phyloP scores from a whole-genome alignment of 108 stramenopile species.

The Fragilaria crotonensis region DNA sequence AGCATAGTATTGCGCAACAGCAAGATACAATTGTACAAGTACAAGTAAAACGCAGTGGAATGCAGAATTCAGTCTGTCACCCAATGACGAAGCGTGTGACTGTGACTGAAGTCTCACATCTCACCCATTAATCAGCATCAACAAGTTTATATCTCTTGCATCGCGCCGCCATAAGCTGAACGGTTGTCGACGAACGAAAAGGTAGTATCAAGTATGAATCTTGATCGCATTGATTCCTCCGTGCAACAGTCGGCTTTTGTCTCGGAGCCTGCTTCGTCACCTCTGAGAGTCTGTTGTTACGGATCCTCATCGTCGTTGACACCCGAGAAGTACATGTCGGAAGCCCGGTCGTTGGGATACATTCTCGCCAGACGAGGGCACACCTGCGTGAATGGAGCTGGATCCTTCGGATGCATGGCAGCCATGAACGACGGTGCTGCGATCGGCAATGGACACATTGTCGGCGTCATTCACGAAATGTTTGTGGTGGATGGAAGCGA shows the following conservation, averaged over 20 bases:
- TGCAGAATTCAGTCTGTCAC: too few species aligned
- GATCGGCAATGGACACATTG: slow-evolving; percentile 65
- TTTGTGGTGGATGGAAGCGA: slow-evolving; percentile 82
- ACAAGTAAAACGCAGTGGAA: too few species aligned
- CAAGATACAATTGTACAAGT: too few species aligned
- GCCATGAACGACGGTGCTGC: slow-evolving; percentile 82
- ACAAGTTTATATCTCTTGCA: too few species aligned
- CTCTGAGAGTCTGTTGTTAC: slow-evolving; percentile 73
- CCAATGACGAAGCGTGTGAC: too few species aligned
- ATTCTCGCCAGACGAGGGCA: slow-evolving; percentile 67
- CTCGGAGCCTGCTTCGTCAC: slow-evolving; percentile 2
- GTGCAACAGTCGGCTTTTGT: slow-evolving; percentile 7
- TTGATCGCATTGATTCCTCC: slow-evolving; percentile 9
- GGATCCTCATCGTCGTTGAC: slow-evolving; percentile 72
- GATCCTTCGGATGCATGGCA: slow-evolving; percentile 76
- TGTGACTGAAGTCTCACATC: too few species aligned
- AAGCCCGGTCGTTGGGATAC: slow-evolving; percentile 60
- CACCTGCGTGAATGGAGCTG: slow-evolving; percentile 89
- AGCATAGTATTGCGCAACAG: too few species aligned
- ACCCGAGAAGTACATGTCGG: slow-evolving; percentile 45
- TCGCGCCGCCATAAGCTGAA: too few species aligned
- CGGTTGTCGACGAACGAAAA: too few species aligned
- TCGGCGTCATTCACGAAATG: slow-evolving; percentile 90
- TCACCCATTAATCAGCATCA: too few species aligned
- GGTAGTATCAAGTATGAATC: too few species aligned